Evolutionary conservation across 768 basidiomycete genomes (phyloP), one percentile per base, ranked within the genome.

Genomic region (Calocybe gangraenosa): DNA sequence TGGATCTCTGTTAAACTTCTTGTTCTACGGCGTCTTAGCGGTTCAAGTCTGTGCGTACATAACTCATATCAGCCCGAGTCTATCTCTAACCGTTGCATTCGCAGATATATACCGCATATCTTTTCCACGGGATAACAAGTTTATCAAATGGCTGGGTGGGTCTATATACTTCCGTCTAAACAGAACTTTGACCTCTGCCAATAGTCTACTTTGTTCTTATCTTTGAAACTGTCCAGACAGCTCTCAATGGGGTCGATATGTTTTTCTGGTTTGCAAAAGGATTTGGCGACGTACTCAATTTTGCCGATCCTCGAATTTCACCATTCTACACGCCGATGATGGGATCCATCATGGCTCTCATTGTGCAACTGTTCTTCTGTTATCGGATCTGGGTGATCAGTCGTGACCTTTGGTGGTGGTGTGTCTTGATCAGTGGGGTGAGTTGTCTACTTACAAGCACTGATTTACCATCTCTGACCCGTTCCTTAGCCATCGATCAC

Each of bases 341-440:
- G 40, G 53, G 44, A 10, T 40, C 49, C 3, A 42, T 54, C 11
- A 30, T 51, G 22, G 49, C 53, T 13, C 40, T 51, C 2, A 35
- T 48, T 2, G 47, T 51, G 30, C 50, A 54, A 32, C 3, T 46
- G 7, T 54, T 54, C 32, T 50, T 54, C 36, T 51, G 50, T 31
- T 54, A 51, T 31, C 49, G 53, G 20, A 54, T 54, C 13, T 54
- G 47, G 42, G 28, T 42, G 19, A 35, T 54, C 8, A 51, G 40
- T 7, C 42, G 48, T 3, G 18, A 30, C 19, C 11, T 35, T 3
- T 46, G 45, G 45, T 46, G 45, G 45, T 46, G 45, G 45, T 46
- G 38, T 15, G 20, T 46, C n/a, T 7, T 46, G 15, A 40, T 46
- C 20, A 39, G 38, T 34, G 32, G 21, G 6, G 45, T 46, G 19